Evolutionary conservation across 768 basidiomycete genomes (phyloP).

Genomic region (Wakefieldia striispora): DNA sequence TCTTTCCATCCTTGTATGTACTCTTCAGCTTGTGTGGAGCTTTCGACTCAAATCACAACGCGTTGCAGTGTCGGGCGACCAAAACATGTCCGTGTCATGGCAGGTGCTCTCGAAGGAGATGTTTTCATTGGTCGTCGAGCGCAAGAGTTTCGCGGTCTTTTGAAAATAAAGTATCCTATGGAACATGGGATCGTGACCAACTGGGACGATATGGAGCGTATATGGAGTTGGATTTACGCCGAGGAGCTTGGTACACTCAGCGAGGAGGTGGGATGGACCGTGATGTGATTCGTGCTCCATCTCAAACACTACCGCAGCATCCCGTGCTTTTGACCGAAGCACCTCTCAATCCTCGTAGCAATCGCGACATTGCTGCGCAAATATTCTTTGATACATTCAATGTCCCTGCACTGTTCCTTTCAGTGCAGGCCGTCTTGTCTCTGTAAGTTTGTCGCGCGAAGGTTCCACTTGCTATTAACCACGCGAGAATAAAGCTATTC

Average conservation of each 20-base stretch:
- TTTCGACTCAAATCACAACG: conserved; percentile 19
- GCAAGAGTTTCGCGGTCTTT: conserved; percentile 91
- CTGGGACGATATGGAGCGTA: conserved; percentile 99
- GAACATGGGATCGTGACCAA: conserved; percentile 98
- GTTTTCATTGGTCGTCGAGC: conserved; percentile 94
- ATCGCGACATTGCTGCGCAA: conserved; percentile 95
- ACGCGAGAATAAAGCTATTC: conserved; percentile 69
- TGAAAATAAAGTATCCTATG: conserved; percentile 99
- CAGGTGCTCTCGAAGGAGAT: conserved; percentile 94
- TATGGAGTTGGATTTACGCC: conserved; percentile 98
- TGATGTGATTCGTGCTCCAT: neutral
- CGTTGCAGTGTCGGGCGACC: conserved; percentile 83
- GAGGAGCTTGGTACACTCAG: conserved; percentile 94
- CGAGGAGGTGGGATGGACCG: conserved; percentile 72
- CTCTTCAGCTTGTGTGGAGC: conserved; percentile 31
- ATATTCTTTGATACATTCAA: conserved; percentile 99
- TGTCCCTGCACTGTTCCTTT: conserved; percentile 94
- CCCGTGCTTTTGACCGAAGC: conserved; percentile 97
- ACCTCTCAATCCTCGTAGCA: conserved; percentile 93
- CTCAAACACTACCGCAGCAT: conserved; percentile 55
- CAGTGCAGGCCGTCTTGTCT: conserved; percentile 95
- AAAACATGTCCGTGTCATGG: conserved; percentile 98
- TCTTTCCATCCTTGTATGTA: conserved; percentile 97
- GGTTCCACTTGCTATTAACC: conserved; percentile 7
- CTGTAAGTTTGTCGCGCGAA: conserved; percentile 57